Conservation (phyloP, 129 eudicot genomes). For the Logfia minima region DNA sequence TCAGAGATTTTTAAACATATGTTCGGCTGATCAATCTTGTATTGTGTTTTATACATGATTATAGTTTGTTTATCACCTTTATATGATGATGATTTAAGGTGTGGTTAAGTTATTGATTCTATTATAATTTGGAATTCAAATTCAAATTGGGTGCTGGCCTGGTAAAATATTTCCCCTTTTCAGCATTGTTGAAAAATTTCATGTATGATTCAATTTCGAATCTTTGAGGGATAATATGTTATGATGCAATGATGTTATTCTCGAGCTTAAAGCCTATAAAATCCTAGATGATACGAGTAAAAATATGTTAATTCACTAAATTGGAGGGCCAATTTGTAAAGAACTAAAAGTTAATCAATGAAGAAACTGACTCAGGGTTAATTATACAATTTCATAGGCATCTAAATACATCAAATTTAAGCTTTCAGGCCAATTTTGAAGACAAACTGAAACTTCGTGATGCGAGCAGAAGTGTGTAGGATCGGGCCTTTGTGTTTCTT, state of each 20-base stretch:
- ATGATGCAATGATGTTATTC: neutral
- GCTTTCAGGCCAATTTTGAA: too few relatives aligned
- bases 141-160: slow-evolving; percentile 20
- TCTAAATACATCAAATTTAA: too few relatives aligned
- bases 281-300: neutral
- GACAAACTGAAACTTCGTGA: too few relatives aligned
- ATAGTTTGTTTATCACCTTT: slow-evolving; percentile 33
- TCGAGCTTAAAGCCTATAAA: neutral
- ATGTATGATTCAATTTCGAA: neutral
- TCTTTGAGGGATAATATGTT: neutral
- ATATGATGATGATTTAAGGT: slow-evolving; percentile 31
- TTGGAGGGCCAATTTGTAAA: neutral
- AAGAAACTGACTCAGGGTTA: neutral
- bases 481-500: too few relatives aligned
- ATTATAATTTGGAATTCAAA: slow-evolving; percentile 9
- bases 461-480: too few relatives aligned
- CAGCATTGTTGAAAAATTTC: neutral
- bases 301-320: neutral
- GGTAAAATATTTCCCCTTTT: neutral
- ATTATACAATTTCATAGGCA: neutral
- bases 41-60: slow-evolving; percentile 38
- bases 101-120: slow-evolving; percentile 28
- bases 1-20: slow-evolving; percentile 17
- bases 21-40: slow-evolving; percentile 28
- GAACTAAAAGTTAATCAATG: neutral